Conservation (phyloP, 352 stramenopile genomes). For the Phytophthora tubulina region DNA sequence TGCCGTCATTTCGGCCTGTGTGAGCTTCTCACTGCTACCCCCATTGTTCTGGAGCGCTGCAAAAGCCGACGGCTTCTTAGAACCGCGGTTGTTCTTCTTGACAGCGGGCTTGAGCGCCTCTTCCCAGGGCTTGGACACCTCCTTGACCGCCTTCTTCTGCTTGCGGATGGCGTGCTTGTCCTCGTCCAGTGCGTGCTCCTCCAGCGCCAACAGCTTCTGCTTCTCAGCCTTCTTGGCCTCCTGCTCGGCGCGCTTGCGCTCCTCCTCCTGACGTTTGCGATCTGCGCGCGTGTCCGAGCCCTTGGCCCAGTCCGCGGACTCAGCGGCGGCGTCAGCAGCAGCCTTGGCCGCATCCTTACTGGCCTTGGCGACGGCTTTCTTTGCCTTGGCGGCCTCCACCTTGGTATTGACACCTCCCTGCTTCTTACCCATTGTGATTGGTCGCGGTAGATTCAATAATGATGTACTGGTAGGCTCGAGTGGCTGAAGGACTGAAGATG, state of each 20-base stretch:
- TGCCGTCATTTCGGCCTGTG: constrained; percentile 58
- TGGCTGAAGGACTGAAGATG: background rate
- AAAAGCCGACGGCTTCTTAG: constrained; percentile 42
- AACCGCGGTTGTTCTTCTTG: constrained; percentile 81
- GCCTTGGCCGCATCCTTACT: constrained; percentile 66
- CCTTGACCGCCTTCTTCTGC: constrained; percentile 74
- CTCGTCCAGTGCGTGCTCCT: constrained; percentile 69
- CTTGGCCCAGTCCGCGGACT: constrained; percentile 69
- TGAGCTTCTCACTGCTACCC: constrained; percentile 55
- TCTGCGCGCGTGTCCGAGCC: constrained; percentile 61
- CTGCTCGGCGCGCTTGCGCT: constrained; percentile 66
- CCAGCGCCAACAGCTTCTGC: constrained; percentile 71
- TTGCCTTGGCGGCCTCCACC: constrained; percentile 78
- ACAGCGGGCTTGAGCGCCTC: constrained; percentile 61
- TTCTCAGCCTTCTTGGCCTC: constrained; percentile 82
- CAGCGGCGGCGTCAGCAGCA: constrained; percentile 50
- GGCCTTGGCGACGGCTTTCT: constrained; percentile 67
- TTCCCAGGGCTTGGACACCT: constrained; percentile 74
- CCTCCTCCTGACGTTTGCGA: constrained; percentile 57
- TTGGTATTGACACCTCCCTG: constrained; percentile 71
- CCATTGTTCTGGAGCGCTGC: constrained; percentile 31
- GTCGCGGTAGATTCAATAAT: constrained; percentile 24
- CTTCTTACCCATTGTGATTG: constrained; percentile 59
- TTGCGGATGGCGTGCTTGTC: constrained; percentile 76
- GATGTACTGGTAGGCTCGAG: background rate